Base-by-base conservation (phyloP, 495 filamentous ascomycete genomes). In the Poronia punctata region DNA sequence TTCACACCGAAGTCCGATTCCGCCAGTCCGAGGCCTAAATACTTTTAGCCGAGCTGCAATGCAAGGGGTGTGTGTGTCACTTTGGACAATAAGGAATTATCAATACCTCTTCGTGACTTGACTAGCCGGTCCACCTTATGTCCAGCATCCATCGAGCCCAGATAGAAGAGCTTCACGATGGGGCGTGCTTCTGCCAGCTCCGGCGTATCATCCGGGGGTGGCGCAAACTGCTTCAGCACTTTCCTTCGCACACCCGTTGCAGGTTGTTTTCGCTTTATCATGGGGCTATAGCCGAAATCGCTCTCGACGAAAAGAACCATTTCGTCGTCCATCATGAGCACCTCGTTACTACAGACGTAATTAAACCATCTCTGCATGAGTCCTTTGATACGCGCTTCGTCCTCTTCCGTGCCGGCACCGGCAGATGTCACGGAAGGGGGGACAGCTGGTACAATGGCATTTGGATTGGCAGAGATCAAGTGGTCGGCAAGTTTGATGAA, bases 151-250 rank as follows among this genome's bases (percentile, higher is more conserved):
- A 99, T 94, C 14, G 88, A 78, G 20, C 85, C 86, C 10, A 99
- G 71, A 55, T 99, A 99, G 59, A 99, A 97, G 47, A 86, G 74
- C 67, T 99, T 99, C 20, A 96, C 90, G 28, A 85, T 67, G 3
- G 93, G 93, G 25, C 93, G 74, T 12, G 89, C 87, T 45, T 87
- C 80, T 41, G 89, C 80, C 29, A 99, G 66, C 64, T 97, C 93
- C 11, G 90, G 93, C 0, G 93, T 97, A 53, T 99, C 93, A 61
- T 99, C 93, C 5, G 90, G 87, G 0, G 93, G 93, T 5, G 93
- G 93, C 11, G 93, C 93, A 57, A 99, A 99, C 62, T 99, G 93
- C 70, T 99, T 99, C 62, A 99, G 72, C 28, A 96, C 79, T 65
- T 93, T 92, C 50, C 93, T 78, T 28, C 90, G 79, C 40, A 97